phyloP scores from a whole-genome alignment of 441 rosid genomes.

The California macrophylla region DNA sequence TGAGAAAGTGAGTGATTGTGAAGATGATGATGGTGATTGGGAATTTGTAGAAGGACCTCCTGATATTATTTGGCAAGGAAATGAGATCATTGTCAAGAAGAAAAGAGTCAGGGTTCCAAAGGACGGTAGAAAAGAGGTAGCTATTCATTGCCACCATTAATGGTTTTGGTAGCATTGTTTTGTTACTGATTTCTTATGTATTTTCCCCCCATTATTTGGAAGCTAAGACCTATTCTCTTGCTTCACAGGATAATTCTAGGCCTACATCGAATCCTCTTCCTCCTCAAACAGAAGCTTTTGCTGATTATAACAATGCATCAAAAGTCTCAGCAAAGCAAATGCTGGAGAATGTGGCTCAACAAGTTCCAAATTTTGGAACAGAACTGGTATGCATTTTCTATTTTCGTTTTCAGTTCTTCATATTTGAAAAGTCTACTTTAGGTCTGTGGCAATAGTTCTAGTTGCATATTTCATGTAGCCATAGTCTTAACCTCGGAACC shows the following conservation, averaged over 20 bases:
- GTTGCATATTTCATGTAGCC: background rate
- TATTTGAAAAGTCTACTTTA: background rate
- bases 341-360: slow-evolving; percentile 66
- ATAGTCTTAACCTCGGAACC: background rate
- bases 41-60: slow-evolving; percentile 85
- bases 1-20: slow-evolving; percentile 31
- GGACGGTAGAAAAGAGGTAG: slow-evolving; percentile 41
- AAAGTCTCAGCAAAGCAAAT: slow-evolving; percentile 49
- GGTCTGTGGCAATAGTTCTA: background rate
- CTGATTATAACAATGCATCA: slow-evolving; percentile 34
- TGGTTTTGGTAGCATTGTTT: background rate
- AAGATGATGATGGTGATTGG: slow-evolving; percentile 51
- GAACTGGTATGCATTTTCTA: slow-evolving; percentile 47
- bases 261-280: slow-evolving; percentile 92
- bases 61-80: slow-evolving; percentile 79
- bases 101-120: slow-evolving; percentile 62
- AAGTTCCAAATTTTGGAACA: slow-evolving; percentile 90
- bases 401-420: background rate
- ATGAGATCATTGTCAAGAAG: slow-evolving; percentile 73
- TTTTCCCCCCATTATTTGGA: slow-evolving; percentile 1
- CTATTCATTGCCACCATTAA: background rate
- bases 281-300: slow-evolving; percentile 54
- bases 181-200: background rate
- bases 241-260: slow-evolving; percentile 51
- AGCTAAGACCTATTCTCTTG: slow-evolving; percentile 7